A percentile compares a stretch with the other conserved stretches of the same genome.
phyloP scores from a whole-genome alignment of 2,329 filamentous ascomycete genomes.

The Penicillium sp. region DNA sequence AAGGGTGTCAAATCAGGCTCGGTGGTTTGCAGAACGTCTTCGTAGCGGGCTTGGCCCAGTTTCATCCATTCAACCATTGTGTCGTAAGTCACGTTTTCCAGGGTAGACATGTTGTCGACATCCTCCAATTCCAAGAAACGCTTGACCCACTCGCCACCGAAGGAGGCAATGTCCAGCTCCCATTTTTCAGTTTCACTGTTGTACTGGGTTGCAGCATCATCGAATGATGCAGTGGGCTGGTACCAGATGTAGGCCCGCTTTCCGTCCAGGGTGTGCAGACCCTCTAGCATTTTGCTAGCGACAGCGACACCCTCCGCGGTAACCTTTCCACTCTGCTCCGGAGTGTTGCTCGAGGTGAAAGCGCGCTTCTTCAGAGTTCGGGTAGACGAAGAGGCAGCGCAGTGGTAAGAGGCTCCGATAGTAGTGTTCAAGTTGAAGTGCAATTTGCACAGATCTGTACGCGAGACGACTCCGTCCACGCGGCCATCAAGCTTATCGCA shows the following conservation, averaged over 20 bases:
- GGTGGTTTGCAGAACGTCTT: slow-evolving; percentile 54
- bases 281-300: slow-evolving; percentile 10
- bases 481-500: slow-evolving; percentile 58
- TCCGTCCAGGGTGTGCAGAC: slow-evolving; percentile 16
- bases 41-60: slow-evolving; percentile 48
- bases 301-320: slow-evolving; percentile 15
- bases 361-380: slow-evolving; percentile 20
- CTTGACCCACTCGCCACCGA: slow-evolving; percentile 15
- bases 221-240: slow-evolving; percentile 14
- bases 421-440: slow-evolving; percentile 47
- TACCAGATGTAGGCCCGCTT: slow-evolving; percentile 16
- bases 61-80: slow-evolving; percentile 56
- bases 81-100: slow-evolving; percentile 57
- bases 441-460: slow-evolving; percentile 49
- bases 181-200: slow-evolving; percentile 10
- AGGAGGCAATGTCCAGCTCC: slow-evolving; percentile 14
- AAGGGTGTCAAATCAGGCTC: slow-evolving; percentile 54
- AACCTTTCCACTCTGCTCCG: slow-evolving; percentile 15
- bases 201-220: slow-evolving; percentile 14
- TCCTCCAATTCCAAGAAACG: slow-evolving; percentile 9
- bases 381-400: slow-evolving; percentile 27
- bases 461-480: slow-evolving; percentile 54
- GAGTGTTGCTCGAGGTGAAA: slow-evolving; percentile 20
- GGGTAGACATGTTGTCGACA: slow-evolving; percentile 38
- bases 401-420: slow-evolving; percentile 50